Percentiles rank a stretch among this genome's conserved stretches.
Conservation (phyloP, 129 eudicot species). For the Rutidosis leptorrhynchoides region DNA sequence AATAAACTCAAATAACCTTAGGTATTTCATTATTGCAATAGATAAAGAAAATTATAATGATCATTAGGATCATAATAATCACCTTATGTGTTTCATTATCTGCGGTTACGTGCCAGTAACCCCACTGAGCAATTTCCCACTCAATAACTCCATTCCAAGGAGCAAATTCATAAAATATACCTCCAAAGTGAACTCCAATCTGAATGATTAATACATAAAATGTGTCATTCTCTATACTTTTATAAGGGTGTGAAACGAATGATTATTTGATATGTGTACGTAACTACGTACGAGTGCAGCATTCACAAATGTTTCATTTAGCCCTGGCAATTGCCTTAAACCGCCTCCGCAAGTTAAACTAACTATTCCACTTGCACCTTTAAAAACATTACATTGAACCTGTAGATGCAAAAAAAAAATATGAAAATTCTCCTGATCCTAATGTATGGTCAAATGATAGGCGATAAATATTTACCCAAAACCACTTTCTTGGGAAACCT, state of each 20-base stretch:
- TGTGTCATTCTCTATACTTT: background rate
- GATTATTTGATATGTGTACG: background rate
- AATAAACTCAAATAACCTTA: background rate
- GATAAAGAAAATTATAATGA: background rate
- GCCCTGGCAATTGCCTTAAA: conserved; percentile 81
- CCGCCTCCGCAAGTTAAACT: conserved; percentile 93
- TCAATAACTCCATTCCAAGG: conserved; percentile 92
- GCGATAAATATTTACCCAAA: conserved; percentile 60
- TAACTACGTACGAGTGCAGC: conserved; percentile 78
- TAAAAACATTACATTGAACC: conserved; percentile 95
- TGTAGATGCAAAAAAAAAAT: conserved; percentile 21
- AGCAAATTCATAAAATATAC: conserved; percentile 87
- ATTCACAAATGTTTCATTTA: conserved; percentile 63
- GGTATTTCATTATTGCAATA: too few relatives aligned
- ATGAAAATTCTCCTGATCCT: background rate
- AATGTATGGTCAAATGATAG: background rate
- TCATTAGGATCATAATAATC: conserved; percentile 7
- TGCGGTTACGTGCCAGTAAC: conserved; percentile 71
- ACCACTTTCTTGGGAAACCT: conserved; percentile 94
- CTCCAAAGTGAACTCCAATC: conserved; percentile 87
- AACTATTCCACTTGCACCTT: conserved; percentile 89
- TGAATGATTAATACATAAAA: conserved; percentile 35
- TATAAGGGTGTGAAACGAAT: background rate
- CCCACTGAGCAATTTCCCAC: conserved; percentile 94
- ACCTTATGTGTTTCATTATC: conserved; percentile 76